Evolutionary conservation across 352 stramenopile species (phyloP), one percentile per base, ranked within the genome.

Genomic region (Globisporangium okanoganense): DNA sequence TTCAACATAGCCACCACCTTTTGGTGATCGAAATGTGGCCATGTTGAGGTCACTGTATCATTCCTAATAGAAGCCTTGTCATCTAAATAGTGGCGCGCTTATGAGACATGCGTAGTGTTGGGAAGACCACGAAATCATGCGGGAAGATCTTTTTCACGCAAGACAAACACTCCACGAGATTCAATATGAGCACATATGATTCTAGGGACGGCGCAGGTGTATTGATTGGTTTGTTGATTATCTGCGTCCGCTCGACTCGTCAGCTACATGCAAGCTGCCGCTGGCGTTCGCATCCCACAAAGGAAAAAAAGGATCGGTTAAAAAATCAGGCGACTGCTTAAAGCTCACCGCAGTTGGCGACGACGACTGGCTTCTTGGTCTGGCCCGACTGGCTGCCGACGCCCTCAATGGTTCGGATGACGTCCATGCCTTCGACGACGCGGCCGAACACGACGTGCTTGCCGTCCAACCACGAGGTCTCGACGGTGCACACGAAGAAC

Each of bases 371-470:
- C 69, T 90, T 75, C 58, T 79, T 90, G 56, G 96, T 98, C 61
- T 80, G 72, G 64, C 97, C 97, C 68, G 76, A 96, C 73, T 96
- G 83, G 60, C 85, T 97, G 70, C 97, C 97, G 47, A 99, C 82
- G 5, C 45, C 51, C 79, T 99, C 98, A 60, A 99, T 99, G 58
- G 75, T 86, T 72, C 98, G 95, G n/a, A 99, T 94, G 57, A 99
- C 80, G 68, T 99, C 95, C 81, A 99, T 94, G 65, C 97, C 97
- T 54, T 99, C 85, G 36, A 97, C 70, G 29, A 99, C 94, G 56
- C 97, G 96, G 66, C 97, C 98, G 72, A 99, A 97, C 33, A 97
- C 90, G 22, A 97, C 88, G 74, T 97, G 90, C 72, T 94, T 92
- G 66, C 88, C 90, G 69, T 97, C 90, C 64, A 97, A 72, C 88